Evolutionary conservation across 2,329 filamentous ascomycete species (phyloP), one percentile per base, ranked within the genome.

Genomic region (Elsinoe ampelina): DNA sequence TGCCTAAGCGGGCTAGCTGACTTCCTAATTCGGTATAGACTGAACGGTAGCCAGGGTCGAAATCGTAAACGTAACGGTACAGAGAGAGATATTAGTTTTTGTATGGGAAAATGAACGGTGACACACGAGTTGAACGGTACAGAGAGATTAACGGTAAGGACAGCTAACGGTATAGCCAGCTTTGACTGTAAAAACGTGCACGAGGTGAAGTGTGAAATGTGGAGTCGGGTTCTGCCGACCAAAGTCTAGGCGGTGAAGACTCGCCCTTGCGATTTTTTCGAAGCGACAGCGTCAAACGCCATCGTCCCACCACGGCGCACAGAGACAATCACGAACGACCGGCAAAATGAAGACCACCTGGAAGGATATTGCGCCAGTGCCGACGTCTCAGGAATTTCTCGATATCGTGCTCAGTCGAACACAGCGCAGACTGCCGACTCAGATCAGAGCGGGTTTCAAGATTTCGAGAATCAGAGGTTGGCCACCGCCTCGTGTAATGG

Each of bases 331-430:
- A 22, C 52, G 19, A 26, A 34, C 55, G 39, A 51, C 64, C 62
- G 63, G 57, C 60, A 69, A 59, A 39, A 80, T 81, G 78, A 81
- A 80, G 76, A 80, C 77, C 48, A 80, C 78, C 41, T 81, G 78
- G 78, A 80, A 81, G 68, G 79, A 81, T 63, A 71, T 70, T 58
- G 71, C 67, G 58, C 65, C 67, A 64, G 71, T 73, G 69, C 92
- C 92, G 58, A 95, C 88, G 67, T 86, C 86, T 72, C 86, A 95
- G 77, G 93, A 98, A 75, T 97, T 98, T 69, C 80, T 98, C 66
- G 93, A 98, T 74, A 96, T 98, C 71, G 91, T 97, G 63, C 81
- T 98, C 67, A 95, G 88, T 68, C 81, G 93, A 65, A 96, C 90
- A 3, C 92, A 97, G 79, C 82, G 92, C 69, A 85, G 92, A 61